Evolutionary conservation across 306 rosid genomes (phyloP), one percentile per base, ranked within the genome.

Genomic region (Pyrus betulifolia): DNA sequence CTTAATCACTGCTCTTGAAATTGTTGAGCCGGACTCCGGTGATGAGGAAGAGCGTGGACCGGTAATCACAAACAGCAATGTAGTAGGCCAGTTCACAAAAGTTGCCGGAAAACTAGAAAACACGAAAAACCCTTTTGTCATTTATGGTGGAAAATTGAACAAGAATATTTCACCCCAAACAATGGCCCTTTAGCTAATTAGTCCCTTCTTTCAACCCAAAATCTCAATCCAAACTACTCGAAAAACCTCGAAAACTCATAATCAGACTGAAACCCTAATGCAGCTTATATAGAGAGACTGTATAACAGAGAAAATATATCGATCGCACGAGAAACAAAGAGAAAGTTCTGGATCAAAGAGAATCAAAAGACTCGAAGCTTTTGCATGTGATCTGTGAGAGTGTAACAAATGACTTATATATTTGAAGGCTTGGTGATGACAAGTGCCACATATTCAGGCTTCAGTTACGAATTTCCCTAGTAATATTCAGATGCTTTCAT

Each of bases 61-160:
- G 42, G 71, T 69, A 14, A 68, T 64, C 23, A 35, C 82, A 54
- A 81, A 74, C 0, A 81, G 57, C 59, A 80, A 85, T 5, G 58
- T 71, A 72, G 52, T 73, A 69, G 54, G 80, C 54, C 66, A 72
- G 69, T 62, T 76, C 65, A 58, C 74, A 58, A 8, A 62, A 54
- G 52, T 77, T 10, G 71, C 52, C 62, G 51, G 72, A 23, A 77
- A 76, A 42, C 51, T 28, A 18, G 60, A 55, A 76, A 70, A 77
- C 0, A n/a, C 67, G 65, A 60, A 75, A 4, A 86, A 78, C 35
- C 79, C 84, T 84, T 79, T 89, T 89, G 93, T 82, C 97, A 93
- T 93, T 93, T 84, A 84, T 70, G 80, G 73, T 75, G 12, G 60
- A 62, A 15, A 72, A 46, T 3, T 13, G 15, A 28, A n/a, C 64